Conservation (phyloP, 306 rosid species). For the Sophora flavescens region DNA sequence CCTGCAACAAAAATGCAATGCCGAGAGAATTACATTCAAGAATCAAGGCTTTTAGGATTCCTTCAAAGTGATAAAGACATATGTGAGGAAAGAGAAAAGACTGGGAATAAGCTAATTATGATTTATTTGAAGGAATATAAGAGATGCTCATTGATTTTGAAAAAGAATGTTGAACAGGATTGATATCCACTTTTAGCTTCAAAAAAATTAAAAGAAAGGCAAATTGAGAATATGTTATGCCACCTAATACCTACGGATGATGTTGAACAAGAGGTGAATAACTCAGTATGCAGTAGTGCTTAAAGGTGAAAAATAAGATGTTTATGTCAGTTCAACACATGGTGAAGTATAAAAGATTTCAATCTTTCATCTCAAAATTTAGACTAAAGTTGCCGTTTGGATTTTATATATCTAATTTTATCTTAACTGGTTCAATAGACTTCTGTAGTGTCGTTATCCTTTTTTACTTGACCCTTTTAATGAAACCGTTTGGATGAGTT, state of each 20-base stretch:
- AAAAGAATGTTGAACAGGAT: slow-evolving; percentile 51
- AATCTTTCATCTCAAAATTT: slow-evolving; percentile 49
- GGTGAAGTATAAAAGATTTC: slow-evolving; percentile 46
- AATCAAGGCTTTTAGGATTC: slow-evolving; percentile 47
- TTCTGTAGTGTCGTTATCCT: slow-evolving; percentile 17
- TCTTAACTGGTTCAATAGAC: slow-evolving; percentile 36
- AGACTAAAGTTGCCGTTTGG: slow-evolving; percentile 47
- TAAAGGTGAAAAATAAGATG: slow-evolving; percentile 42
- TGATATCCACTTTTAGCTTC: slow-evolving; percentile 48
- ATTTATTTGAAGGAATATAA: slow-evolving; percentile 41
- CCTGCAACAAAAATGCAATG: slow-evolving; percentile 29
- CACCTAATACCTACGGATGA: slow-evolving; percentile 40
- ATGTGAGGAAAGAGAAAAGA: slow-evolving; percentile 19
- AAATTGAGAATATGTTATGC: slow-evolving; percentile 45
- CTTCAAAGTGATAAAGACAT: slow-evolving; percentile 14
- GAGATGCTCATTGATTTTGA: slow-evolving; percentile 47
- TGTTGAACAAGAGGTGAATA: slow-evolving; percentile 41
- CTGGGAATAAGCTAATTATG: slow-evolving; percentile 39
- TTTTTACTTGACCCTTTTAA: slow-evolving; percentile 5
- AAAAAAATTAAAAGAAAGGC: slow-evolving; percentile 30
- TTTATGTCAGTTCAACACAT: slow-evolving; percentile 43
- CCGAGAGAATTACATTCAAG: slow-evolving; percentile 11
- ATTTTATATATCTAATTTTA: slow-evolving; percentile 32
- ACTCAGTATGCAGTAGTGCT: slow-evolving; percentile 25
- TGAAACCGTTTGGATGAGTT: too few relatives aligned